Base-by-base conservation (phyloP, 192 early-diverging fungal genomes). In the Podila minutissima region DNA sequence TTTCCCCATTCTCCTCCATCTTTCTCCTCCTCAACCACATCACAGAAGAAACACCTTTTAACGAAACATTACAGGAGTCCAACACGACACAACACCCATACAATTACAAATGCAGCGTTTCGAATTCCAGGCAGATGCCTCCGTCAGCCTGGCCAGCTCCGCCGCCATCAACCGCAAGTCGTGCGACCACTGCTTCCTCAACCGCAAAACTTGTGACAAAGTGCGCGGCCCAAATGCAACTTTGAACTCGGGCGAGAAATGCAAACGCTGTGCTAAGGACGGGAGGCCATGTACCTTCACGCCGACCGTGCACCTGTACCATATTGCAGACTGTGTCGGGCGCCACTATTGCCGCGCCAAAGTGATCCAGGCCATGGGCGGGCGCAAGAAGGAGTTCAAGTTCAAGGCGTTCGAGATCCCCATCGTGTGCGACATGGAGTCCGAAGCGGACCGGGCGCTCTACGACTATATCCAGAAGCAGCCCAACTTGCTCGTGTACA, bases 271-370 rank as follows among this genome's bases (percentile, higher is more conserved):
- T 48, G 77, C 66, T 55, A 81, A 81, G 35, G 77, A 81, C 32
- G 61, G 67, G 19, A 71, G 77, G 5, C 77, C 77, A 5, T 81
- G 77, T 28, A 81, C 77, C 29, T 81, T 81, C 33, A 81, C 77
- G 1, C 77, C 77, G 7, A 81, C 77, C 0, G 77, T 81, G 17
- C 77, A 81, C 38, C 71, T 81, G 2, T 81, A 81, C 53, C 77
- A 81, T 26, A 81, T 81, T n/a, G 77, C 77, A 0, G 77, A 81
- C 62, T 81, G 77, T 63, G 77, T 81, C 11, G 77, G 77, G 24
- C 70, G 77, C n/a, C 77, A 81, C 13, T 71, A 81, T 41, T 81
- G 77, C 33, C 77, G 77, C 19, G 77, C 77, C 66, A 81, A 81
- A 58, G 77, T 81, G 41, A 73, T 81, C 57, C 77, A 81, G 48